phyloP scores from a whole-genome alignment of 331 rosid genomes.

The Quercus phellos region DNA sequence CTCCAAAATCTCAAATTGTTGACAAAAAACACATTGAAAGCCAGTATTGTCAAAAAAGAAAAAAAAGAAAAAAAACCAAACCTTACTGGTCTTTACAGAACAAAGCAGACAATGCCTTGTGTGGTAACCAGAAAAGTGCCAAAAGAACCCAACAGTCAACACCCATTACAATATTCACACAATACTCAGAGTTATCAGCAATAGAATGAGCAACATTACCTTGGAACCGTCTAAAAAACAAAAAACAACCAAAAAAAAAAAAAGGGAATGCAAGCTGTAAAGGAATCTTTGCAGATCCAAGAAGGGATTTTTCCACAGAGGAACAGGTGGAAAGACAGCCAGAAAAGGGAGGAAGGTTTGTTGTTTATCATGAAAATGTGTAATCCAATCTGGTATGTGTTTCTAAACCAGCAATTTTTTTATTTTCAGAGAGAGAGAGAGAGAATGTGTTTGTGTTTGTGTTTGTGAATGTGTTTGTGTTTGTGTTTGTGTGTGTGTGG shows the following conservation, averaged over 20 bases:
- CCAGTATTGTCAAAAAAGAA: conserved; percentile 1
- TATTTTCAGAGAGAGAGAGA: background rate
- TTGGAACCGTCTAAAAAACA: conserved; percentile 13
- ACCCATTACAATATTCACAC: conserved; percentile 12
- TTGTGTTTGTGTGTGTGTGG: conserved; percentile 15
- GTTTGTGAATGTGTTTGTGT: conserved; percentile 32
- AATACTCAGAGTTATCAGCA: conserved; percentile 12
- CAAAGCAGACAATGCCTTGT: conserved; percentile 31
- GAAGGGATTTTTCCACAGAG: conserved; percentile 23
- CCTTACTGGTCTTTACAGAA: conserved; percentile 30
- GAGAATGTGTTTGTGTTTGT: background rate
- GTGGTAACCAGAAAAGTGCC: conserved; percentile 6
- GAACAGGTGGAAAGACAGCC: conserved; percentile 33
- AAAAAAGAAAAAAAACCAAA: conserved; percentile 5
- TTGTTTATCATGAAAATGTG: conserved; percentile 22
- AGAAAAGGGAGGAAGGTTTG: conserved; percentile 28
- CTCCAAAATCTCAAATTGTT: conserved; percentile 22
- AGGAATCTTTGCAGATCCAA: conserved; percentile 48
- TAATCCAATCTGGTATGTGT: conserved; percentile 34
- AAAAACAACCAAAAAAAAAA: conserved; percentile 10
- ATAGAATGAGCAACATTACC: conserved; percentile 10
- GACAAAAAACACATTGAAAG: conserved; percentile 25
- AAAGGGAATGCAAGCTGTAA: conserved; percentile 27
- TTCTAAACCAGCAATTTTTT: conserved; percentile 12
- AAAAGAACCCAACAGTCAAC: conserved; percentile 12